These are phyloP conservation scores for Onygena corvina DNA, from an alignment of 2,329 filamentous ascomycete genomes.

Conservation along the genomic window DNA sequence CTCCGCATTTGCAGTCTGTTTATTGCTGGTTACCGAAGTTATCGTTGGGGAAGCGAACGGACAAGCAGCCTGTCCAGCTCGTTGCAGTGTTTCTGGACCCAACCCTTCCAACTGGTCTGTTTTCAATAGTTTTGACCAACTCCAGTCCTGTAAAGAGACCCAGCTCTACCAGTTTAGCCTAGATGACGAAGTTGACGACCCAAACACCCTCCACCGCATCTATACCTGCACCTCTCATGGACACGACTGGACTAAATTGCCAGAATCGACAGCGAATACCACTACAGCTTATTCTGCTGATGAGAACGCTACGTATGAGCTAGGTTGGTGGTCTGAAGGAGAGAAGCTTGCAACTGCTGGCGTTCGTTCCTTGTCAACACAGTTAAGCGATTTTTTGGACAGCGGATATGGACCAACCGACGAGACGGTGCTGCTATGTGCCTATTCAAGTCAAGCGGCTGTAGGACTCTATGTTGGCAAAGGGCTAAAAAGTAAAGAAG, in stretches of 20 bases:
- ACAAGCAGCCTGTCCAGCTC: not conserved
- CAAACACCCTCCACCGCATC: not conserved
- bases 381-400: not conserved
- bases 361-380: not conserved
- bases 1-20: not conserved
- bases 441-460: constrained; percentile 6
- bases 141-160: constrained; percentile 5
- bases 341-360: not conserved
- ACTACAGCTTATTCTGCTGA: not conserved
- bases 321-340: not conserved
- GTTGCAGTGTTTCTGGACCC: constrained; percentile 3
- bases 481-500: not conserved
- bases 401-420: not conserved
- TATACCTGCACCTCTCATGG: not conserved
- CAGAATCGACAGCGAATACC: not conserved
- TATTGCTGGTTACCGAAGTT: not conserved
- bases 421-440: not conserved
- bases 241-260: not conserved
- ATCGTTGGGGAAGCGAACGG: not conserved
- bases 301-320: not conserved
- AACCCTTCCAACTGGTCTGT: not conserved
- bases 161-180: constrained; percentile 4
- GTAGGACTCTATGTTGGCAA: constrained; percentile 6
- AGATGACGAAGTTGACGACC: not conserved
- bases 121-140: not conserved